These are phyloP conservation scores for Thalassiosira oceanica DNA, from an alignment of 352 stramenopile genomes.

Conservation along the genomic window DNA sequence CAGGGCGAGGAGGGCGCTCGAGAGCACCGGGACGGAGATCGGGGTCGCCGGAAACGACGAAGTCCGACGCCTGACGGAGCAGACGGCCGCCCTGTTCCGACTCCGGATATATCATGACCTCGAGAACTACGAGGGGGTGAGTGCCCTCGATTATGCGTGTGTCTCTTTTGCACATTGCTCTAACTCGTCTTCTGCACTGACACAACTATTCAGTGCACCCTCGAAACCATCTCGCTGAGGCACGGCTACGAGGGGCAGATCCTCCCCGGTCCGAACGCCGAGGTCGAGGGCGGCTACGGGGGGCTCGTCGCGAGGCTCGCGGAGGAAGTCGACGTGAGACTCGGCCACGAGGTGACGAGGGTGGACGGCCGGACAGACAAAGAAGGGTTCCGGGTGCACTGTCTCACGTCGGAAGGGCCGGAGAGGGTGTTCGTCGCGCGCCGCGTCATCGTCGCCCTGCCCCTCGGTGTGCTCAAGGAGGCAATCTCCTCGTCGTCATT, in stretches of 20 bases:
- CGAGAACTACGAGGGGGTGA: slow-evolving; percentile 4
- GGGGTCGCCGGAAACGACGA: not conserved
- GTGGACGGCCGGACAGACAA: not conserved
- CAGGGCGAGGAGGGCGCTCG: not conserved
- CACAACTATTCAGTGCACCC: not conserved
- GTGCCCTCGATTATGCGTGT: not conserved
- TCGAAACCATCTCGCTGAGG: slow-evolving; percentile 1
- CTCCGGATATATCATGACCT: slow-evolving; percentile 3
- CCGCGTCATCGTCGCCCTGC: slow-evolving; percentile 4
- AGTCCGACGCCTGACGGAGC: not conserved
- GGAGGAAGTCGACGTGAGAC: not conserved
- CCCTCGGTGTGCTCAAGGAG: slow-evolving; percentile 4
- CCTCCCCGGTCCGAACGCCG: not conserved
- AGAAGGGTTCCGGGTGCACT: too few species aligned
- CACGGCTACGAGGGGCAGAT: not conserved
- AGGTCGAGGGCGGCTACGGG: slow-evolving; percentile 7
- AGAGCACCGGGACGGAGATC: not conserved
- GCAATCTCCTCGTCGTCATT: not conserved
- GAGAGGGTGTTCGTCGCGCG: slow-evolving; percentile 7
- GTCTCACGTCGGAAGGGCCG: not conserved
- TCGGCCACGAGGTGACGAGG: not conserved
- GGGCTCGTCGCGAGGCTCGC: not conserved
- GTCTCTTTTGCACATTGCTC: not conserved
- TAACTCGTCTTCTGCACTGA: not conserved
- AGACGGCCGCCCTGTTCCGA: slow-evolving; percentile 7